Conservation (phyloP, 1,139 yeast species). For the Suhomyces ambrosiae region DNA sequence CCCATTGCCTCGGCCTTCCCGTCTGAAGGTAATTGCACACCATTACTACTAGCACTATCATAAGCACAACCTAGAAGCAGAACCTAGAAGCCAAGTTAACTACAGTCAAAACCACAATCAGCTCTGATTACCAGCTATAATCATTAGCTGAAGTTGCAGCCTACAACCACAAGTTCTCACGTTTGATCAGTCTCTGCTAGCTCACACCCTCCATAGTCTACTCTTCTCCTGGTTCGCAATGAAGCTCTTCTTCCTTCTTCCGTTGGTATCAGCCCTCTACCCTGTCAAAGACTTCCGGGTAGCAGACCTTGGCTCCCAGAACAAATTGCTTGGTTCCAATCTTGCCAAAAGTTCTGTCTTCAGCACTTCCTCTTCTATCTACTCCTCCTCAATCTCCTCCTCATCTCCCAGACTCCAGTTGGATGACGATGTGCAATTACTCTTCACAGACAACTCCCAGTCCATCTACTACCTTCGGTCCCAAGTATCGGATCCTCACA, state of each 20-base stretch:
- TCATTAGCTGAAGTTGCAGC: too few species aligned
- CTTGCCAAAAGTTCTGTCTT: background rate
- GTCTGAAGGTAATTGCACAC: too few species aligned
- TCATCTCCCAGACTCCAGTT: conserved; percentile 26
- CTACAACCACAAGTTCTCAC: too few species aligned
- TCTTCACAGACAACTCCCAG: conserved; percentile 29
- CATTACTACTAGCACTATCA: too few species aligned
- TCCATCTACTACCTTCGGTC: conserved; percentile 31
- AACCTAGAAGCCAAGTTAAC: too few species aligned
- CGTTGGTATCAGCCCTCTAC: conserved; percentile 4
- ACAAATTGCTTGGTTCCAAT: background rate
- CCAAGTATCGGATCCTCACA: conserved; percentile 18
- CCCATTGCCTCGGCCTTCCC: too few species aligned
- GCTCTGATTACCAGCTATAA: too few species aligned
- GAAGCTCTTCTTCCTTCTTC: conserved; percentile 4
- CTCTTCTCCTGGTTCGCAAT: too few species aligned
- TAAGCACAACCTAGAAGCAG: too few species aligned
- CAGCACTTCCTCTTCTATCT: background rate
- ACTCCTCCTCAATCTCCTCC: conserved; percentile 1
- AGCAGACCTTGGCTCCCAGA: conserved; percentile 2
- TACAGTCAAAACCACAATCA: too few species aligned
- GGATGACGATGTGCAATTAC: conserved; percentile 24
- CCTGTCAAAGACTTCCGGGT: conserved; percentile 11
- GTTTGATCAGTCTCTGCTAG: too few species aligned
- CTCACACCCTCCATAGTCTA: too few species aligned